Conservation (phyloP, 2,329 filamentous ascomycete genomes). For the Ophiocordyceps camponoti-rufipedis region DNA sequence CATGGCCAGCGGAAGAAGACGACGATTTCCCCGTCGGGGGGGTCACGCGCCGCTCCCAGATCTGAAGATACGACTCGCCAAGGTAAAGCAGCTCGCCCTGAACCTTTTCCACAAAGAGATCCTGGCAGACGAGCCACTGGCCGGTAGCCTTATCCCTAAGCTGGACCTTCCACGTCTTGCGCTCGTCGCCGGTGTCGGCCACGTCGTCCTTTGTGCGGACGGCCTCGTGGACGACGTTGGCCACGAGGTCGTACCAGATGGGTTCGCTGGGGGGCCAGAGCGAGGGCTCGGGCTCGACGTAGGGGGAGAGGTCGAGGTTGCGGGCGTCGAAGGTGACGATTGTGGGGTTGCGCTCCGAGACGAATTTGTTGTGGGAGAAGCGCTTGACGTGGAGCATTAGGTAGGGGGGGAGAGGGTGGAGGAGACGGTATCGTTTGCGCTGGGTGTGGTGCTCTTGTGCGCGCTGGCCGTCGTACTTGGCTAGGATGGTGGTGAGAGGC, state of each 20-base stretch:
- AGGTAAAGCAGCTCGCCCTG: constrained; percentile 81
- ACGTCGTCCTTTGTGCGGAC: constrained; percentile 66
- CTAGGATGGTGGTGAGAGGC: constrained; percentile 63
- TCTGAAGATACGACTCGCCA: constrained; percentile 86
- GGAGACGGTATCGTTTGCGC: constrained; percentile 71
- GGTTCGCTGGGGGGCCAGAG: constrained; percentile 58
- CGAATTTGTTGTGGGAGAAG: constrained; percentile 93
- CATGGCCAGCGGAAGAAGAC: neutral
- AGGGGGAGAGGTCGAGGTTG: constrained; percentile 70
- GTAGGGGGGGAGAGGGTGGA: constrained; percentile 82
- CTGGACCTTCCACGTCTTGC: constrained; percentile 88
- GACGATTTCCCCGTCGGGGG: constrained; percentile 4
- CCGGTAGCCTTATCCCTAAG: constrained; percentile 62
- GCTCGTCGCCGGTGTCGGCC: constrained; percentile 72
- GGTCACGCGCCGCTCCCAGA: constrained; percentile 73
- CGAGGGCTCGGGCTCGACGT: constrained; percentile 71
- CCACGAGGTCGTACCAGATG: constrained; percentile 87
- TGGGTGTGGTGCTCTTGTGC: constrained; percentile 81
- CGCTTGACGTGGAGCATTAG: constrained; percentile 92
- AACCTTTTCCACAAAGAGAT: constrained; percentile 79
- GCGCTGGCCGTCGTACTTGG: constrained; percentile 80
- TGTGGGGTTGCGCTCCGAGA: constrained; percentile 87
- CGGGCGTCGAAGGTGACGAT: constrained; percentile 90
- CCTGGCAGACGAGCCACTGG: constrained; percentile 87
- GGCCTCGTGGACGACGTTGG: constrained; percentile 81